Evolutionary conservation across 306 rosid species (phyloP), one percentile per base, ranked within the genome.

Genomic region (Casuarina glauca): DNA sequence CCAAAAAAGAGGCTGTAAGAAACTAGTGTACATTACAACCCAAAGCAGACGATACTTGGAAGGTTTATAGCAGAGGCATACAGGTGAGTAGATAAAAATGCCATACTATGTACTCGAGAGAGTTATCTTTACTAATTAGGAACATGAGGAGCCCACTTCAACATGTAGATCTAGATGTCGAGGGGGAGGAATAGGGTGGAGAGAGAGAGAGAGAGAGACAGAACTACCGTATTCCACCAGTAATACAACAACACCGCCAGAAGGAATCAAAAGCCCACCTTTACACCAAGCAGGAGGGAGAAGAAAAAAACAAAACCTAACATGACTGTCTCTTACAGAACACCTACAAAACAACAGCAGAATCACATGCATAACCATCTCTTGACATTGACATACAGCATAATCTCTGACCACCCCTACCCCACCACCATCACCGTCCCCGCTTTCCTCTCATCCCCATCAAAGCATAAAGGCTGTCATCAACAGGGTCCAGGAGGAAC

Each of bases 391-490:
- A 76, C 71, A 85, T 73, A 67, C 69, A 78, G 74, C 79, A 82
- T 74, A 78, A 79, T 26, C 78, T 53, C 45, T 44, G 43, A n/a
- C 79, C 73, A 73, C 75, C 78, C 78, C 44, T 43, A 70, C 83
- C 82, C 74, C 77, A 49, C 46, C 51, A 78, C 78, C 80, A 61
- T 53, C 75, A 55, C 35, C 45, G 42, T 70, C 74, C n/a, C 55
- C 43, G 4, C 12, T 52, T 62, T 50, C 9, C 49, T 75, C 67
- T 87, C 82, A 91, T 75, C 75, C 91, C 89, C 91, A 86, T 82
- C 88, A 84, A 48, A 90, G 80, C 89, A 87, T 76, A 60, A 84
- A 87, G 68, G 81, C 84, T 19, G 89, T 85, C 5, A 87, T 55
- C 48, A 91, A 82, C 32, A 87, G 11, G 35, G 80, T 16, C 32